phyloP scores from a whole-genome alignment of 2,329 filamentous ascomycete species.

The Hypoxylon sp. region DNA sequence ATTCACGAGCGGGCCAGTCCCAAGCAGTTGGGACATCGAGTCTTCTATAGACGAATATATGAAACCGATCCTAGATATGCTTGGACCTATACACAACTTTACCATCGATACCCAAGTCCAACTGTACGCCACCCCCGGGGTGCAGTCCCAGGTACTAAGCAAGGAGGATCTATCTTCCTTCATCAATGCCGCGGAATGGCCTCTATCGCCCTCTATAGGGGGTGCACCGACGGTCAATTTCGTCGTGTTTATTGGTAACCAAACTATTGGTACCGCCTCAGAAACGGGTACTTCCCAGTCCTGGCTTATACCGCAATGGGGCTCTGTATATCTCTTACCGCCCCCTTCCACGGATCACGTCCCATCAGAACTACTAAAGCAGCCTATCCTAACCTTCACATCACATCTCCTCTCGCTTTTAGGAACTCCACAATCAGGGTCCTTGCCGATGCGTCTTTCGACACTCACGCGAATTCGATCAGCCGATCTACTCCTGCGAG shows the following conservation, averaged over 20 bases:
- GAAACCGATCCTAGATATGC: slow-evolving; percentile 81
- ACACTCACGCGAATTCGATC: slow-evolving; percentile 89
- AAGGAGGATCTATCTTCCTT: slow-evolving; percentile 94
- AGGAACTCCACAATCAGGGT: slow-evolving; percentile 85
- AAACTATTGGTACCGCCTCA: slow-evolving; percentile 72
- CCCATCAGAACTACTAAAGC: slow-evolving; percentile 75
- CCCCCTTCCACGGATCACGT: slow-evolving; percentile 66
- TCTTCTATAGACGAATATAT: slow-evolving; percentile 85
- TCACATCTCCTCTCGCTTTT: slow-evolving; percentile 90
- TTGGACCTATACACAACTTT: slow-evolving; percentile 91
- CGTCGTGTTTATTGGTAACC: slow-evolving; percentile 87
- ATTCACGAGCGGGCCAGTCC: slow-evolving; percentile 83
- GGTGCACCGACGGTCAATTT: slow-evolving; percentile 96
- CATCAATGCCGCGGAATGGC: slow-evolving; percentile 98
- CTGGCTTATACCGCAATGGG: slow-evolving; percentile 98
- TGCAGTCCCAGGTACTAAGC: slow-evolving; percentile 74
- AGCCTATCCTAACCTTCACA: slow-evolving; percentile 90
- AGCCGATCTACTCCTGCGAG: slow-evolving; percentile 86
- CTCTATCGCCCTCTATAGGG: slow-evolving; percentile 92
- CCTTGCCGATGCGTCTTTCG: slow-evolving; percentile 86
- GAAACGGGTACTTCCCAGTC: slow-evolving; percentile 69
- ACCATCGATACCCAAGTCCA: slow-evolving; percentile 97
- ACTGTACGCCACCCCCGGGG: slow-evolving; percentile 84
- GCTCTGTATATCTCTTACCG: slow-evolving; percentile 74
- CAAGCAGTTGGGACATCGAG: slow-evolving; percentile 94